These are phyloP conservation scores for Evansstolkia leycettana DNA, from an alignment of 495 filamentous ascomycete genomes.

Conservation along the genomic window DNA sequence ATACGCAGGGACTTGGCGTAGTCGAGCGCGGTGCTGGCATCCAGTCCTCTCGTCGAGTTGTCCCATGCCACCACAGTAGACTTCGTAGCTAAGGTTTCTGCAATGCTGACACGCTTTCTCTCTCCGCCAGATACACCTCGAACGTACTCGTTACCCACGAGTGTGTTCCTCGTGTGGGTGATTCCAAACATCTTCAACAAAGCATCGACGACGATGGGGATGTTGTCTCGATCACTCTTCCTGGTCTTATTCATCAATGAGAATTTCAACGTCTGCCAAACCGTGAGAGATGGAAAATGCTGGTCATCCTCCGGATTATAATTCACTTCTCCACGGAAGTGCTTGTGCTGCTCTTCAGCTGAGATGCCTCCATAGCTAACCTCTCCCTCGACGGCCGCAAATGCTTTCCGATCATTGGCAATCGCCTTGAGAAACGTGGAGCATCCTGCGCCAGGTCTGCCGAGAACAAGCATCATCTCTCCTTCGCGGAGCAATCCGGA, in stretches of 20 bases:
- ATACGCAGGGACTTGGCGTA: conserved; percentile 66
- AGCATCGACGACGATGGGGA: conserved; percentile 52
- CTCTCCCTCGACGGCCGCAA: conserved; percentile 56
- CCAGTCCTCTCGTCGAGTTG: conserved; percentile 71
- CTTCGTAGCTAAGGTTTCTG: conserved; percentile 55
- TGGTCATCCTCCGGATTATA: conserved; percentile 76
- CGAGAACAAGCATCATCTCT: conserved; percentile 76
- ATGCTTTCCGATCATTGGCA: conserved; percentile 54
- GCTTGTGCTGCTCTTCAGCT: conserved; percentile 51
- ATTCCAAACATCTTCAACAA: conserved; percentile 67
- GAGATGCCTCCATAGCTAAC: conserved; percentile 69
- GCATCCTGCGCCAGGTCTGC: conserved; percentile 69
- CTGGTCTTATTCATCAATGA: conserved; percentile 75
- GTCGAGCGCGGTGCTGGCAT: conserved; percentile 68
- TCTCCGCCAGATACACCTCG: conserved; percentile 65
- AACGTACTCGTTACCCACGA: conserved; percentile 75
- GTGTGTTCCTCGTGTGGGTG: conserved; percentile 66
- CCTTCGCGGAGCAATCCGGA: conserved; percentile 67
- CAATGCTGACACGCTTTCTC: conserved; percentile 59
- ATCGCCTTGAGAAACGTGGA: conserved; percentile 70
- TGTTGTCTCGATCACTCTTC: conserved; percentile 53
- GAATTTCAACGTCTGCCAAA: conserved; percentile 74
- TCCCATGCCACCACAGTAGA: conserved; percentile 55
- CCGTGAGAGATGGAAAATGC: conserved; percentile 66
- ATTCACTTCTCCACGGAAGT: conserved; percentile 70